These are phyloP conservation scores for Pythium biforme DNA, from an alignment of 352 stramenopile species.

Conservation along the genomic window DNA sequence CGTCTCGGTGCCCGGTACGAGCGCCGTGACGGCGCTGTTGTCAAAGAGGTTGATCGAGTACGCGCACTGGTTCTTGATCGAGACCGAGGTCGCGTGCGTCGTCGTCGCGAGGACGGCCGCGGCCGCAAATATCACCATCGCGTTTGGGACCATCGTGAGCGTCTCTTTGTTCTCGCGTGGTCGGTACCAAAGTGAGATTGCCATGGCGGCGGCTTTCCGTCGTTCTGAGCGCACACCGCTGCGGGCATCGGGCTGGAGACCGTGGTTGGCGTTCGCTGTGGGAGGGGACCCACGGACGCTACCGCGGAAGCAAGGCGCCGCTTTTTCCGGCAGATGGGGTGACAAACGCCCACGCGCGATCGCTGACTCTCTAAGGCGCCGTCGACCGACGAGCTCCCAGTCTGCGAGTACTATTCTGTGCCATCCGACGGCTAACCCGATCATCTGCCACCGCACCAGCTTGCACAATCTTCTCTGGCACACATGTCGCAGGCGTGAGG, in stretches of 20 bases:
- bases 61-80: constrained; percentile 42
- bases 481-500: not conserved
- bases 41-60: constrained; percentile 51
- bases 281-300: no score
- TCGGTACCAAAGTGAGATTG: no score
- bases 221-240: no score
- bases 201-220: no score
- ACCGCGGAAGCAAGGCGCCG: not conserved
- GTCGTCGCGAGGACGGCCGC: constrained; percentile 29
- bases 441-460: not conserved
- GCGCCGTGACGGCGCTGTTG: constrained; percentile 36
- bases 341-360: not conserved
- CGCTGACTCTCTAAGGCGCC: not conserved
- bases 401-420: no score
- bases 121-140: not conserved
- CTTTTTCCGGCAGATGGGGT: not conserved
- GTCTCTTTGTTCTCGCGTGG: not conserved
- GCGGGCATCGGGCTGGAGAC: no score
- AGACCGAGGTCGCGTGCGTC: constrained; percentile 24
- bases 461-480: not conserved
- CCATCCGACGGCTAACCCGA: not conserved
- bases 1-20: constrained; percentile 30
- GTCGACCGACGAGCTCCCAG: no score
- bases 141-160: not conserved
- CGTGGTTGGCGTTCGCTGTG: no score